A percentile compares a stretch with the other conserved stretches of the same genome.
phyloP scores from a whole-genome alignment of 2,329 filamentous ascomycete genomes.

The Pyrenophora seminiperda region DNA sequence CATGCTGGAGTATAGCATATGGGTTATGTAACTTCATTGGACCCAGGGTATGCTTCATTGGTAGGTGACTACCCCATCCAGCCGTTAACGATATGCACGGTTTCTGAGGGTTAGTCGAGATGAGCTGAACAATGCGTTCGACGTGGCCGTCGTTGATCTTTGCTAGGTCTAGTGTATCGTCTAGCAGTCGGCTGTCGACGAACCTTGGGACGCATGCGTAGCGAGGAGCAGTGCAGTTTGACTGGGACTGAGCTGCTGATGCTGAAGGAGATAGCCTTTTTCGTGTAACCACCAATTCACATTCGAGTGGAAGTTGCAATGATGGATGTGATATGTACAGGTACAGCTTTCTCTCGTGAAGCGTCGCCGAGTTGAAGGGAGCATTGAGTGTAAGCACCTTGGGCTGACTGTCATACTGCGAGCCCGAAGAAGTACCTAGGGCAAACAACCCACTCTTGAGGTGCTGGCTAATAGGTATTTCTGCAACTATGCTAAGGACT shows the following conservation, averaged over 20 bases:
- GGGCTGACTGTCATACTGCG: constrained; percentile 21
- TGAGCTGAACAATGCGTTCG: constrained; percentile 40
- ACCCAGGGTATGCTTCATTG: constrained; percentile 32
- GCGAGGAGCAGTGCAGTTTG: constrained; percentile 28
- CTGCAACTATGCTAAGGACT: constrained; percentile 44
- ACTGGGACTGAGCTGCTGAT: constrained; percentile 34
- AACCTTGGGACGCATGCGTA: constrained; percentile 46
- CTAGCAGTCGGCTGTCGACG: constrained; percentile 32
- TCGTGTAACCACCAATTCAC: constrained; percentile 45
- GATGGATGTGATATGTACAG: constrained; percentile 46
- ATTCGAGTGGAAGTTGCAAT: constrained; percentile 41
- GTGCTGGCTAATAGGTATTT: constrained; percentile 39
- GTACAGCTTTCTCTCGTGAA: constrained; percentile 46
- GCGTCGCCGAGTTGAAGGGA: constrained; percentile 45
- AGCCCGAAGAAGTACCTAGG: constrained; percentile 22
- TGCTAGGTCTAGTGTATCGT: constrained; percentile 33
- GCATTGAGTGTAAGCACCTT: constrained; percentile 41
- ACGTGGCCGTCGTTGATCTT: constrained; percentile 42
- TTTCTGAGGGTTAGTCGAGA: constrained; percentile 24
- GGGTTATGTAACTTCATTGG: constrained; percentile 43
- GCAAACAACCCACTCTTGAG: constrained; percentile 36
- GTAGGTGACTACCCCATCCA: constrained; percentile 46
- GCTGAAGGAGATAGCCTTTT: constrained; percentile 40
- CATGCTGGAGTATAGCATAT: constrained; percentile 36
- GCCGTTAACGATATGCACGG: constrained; percentile 39